These are phyloP conservation scores for Starmera pachycereana DNA, from an alignment of 805 yeast species.

Conservation along the genomic window DNA sequence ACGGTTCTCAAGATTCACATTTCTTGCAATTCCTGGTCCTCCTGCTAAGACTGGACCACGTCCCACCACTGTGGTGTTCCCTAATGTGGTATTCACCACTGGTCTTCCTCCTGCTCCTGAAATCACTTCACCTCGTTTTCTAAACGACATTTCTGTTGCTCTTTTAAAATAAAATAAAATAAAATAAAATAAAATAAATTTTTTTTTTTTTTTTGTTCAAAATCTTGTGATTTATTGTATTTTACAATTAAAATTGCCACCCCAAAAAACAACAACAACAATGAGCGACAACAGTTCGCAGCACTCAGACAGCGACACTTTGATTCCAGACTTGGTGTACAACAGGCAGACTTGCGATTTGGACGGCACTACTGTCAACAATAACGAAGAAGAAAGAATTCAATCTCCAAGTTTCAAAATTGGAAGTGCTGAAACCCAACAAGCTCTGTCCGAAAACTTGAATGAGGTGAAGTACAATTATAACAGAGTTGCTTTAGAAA, in stretches of 20 bases:
- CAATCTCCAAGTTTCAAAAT: neutral
- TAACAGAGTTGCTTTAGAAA: slow-evolving; percentile 52
- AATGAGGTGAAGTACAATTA: slow-evolving; percentile 59
- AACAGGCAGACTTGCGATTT: slow-evolving; percentile 15
- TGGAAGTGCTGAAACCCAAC: slow-evolving; percentile 7
- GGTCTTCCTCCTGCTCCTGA: slow-evolving; percentile 3
- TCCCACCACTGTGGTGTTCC: neutral
- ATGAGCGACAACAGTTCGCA: no score
- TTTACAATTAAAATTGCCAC: neutral
- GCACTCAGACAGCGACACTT: no score
- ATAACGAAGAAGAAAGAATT: slow-evolving; percentile 4
- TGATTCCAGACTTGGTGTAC: slow-evolving; percentile 2
- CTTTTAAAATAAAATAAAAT: neutral
- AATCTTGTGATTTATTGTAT: neutral
- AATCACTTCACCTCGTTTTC: slow-evolving; percentile 45
- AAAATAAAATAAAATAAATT: neutral
- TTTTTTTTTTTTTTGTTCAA: no score
- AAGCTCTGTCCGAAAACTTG: no score
- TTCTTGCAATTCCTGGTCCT: slow-evolving; percentile 3
- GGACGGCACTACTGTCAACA: slow-evolving; percentile 18
- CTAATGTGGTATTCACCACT: neutral
- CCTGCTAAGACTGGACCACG: slow-evolving; percentile 10
- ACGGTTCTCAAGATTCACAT: slow-evolving; percentile 4
- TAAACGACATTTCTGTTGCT: slow-evolving; percentile 37
- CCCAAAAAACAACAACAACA: neutral